Percentiles rank a stretch among this genome's conserved stretches.
phyloP scores from a whole-genome alignment of 331 rosid genomes.

The Pyracantha coccinea region DNA sequence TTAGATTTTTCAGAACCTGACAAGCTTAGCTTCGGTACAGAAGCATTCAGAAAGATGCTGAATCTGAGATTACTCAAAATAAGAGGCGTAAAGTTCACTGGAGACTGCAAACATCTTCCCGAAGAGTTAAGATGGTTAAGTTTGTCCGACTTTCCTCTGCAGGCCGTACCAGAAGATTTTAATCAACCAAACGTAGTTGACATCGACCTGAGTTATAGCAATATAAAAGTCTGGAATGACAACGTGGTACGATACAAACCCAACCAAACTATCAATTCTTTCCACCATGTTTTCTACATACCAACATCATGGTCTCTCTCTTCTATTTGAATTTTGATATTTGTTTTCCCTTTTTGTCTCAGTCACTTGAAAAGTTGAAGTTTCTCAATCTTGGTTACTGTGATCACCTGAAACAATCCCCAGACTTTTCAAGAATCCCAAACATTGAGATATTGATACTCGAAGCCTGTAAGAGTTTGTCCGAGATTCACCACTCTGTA shows the following conservation, averaged over 20 bases:
- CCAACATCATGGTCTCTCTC: not conserved
- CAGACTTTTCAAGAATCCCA: not conserved
- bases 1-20: too few relatives aligned
- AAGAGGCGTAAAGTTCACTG: too few relatives aligned
- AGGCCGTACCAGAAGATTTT: slow-evolving; percentile 9
- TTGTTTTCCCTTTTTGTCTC: not conserved
- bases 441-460: not conserved
- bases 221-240: not conserved
- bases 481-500: not conserved
- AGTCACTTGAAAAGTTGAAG: not conserved
- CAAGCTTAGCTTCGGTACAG: too few relatives aligned
- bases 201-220: slow-evolving; percentile 11
- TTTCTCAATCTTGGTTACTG: not conserved
- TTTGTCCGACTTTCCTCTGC: slow-evolving; percentile 21
- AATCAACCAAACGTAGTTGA: slow-evolving; percentile 4
- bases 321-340: not conserved
- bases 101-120: not conserved
- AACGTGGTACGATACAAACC: not conserved
- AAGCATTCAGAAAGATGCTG: fast-evolving
- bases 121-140: slow-evolving; percentile 18
- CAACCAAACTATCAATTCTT: not conserved
- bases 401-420: not conserved
- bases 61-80: too few relatives aligned
- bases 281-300: not conserved
- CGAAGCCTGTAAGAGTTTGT: not conserved